These are phyloP conservation scores for Musa acuminata DNA, from an alignment of 176 grass and related monocot species.

Conservation along the genomic window DNA sequence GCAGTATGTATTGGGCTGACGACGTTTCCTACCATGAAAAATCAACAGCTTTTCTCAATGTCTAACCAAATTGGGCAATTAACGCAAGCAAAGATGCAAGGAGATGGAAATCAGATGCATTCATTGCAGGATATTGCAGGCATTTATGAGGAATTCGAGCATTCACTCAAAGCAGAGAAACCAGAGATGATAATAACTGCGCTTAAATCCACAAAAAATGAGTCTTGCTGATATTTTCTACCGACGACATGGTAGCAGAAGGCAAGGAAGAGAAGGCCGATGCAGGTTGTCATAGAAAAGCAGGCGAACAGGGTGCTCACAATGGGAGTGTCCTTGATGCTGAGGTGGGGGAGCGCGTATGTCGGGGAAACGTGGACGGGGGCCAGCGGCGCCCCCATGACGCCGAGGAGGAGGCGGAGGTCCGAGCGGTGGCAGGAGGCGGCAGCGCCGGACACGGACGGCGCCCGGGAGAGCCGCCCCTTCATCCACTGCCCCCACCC, in stretches of 20 bases:
- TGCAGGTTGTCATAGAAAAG: neutral
- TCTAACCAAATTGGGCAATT: neutral
- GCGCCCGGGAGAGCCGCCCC: conserved; percentile 4
- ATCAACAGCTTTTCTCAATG: neutral
- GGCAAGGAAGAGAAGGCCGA: neutral
- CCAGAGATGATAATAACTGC: neutral
- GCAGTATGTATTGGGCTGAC: conserved; percentile 17
- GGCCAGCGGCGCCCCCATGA: conserved; percentile 20
- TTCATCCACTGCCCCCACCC: conserved; percentile 23
- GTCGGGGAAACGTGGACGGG: conserved; percentile 12
- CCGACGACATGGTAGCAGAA: neutral
- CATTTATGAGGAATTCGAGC: neutral
- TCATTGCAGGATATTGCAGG: neutral
- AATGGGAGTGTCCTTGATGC: conserved; percentile 23
- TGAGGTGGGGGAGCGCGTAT: neutral
- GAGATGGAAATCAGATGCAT: neutral
- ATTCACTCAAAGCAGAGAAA: neutral
- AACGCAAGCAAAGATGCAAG: neutral
- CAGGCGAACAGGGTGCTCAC: neutral
- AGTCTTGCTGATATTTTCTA: neutral
- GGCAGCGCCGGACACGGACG: conserved; percentile 3
- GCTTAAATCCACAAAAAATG: neutral
- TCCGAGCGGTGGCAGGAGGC: neutral
- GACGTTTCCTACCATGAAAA: conserved; percentile 12
- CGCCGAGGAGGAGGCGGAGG: conserved; percentile 19